Base-by-base conservation (phyloP, 495 filamentous ascomycete genomes). In the Cercophora newfieldiana region DNA sequence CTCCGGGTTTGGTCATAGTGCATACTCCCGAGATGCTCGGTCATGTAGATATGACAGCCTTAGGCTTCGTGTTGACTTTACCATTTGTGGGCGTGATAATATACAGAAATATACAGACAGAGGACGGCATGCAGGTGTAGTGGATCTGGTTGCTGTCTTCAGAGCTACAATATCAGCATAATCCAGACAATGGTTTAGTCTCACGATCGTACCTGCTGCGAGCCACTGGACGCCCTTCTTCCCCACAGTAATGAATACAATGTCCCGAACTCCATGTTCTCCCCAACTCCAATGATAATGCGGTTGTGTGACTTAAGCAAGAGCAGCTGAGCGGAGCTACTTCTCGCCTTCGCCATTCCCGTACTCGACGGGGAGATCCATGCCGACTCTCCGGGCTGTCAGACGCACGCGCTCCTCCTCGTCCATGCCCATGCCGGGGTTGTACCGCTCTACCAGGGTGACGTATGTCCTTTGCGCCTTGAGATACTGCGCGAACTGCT, bases 351-450 rank as follows among this genome's bases (percentile, higher is more conserved):
- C 33, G 12, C 49, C 66, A 21, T n/a, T 29, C 59, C 53, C 66
- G 61, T 72, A 86, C 71, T 86, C 82, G 31, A 80, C 74, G 14
- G 94, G 94, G 74, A 98, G 77, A 79, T 96, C 84, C 87, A 97
- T 90, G 26, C 94, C 95, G 53, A 97, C 92, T 77, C 91, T 85
- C 77, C 91, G 81, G 16, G 95, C 94, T 65, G 91, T 91, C 81
- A 97, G 79, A 63, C 91, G 72, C 48, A 97, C 87, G 67, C 87
- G 82, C 80, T 96, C 93, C 78, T 96, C 92, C 77, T 95, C 89
- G 69, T 89, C 87, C 87, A 94, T 88, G 54, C 79, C 79, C 87
- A 93, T 90, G 6, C 92, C 91, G 7, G 94, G 93, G 74, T 98
- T 99, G 78, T 98, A 99, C 70, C 92, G 83, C 74, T 97, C 94